Evolutionary conservation across 345 rosid genomes (phyloP), one percentile per base, ranked within the genome.

Genomic region (Melastoma malabathricum): DNA sequence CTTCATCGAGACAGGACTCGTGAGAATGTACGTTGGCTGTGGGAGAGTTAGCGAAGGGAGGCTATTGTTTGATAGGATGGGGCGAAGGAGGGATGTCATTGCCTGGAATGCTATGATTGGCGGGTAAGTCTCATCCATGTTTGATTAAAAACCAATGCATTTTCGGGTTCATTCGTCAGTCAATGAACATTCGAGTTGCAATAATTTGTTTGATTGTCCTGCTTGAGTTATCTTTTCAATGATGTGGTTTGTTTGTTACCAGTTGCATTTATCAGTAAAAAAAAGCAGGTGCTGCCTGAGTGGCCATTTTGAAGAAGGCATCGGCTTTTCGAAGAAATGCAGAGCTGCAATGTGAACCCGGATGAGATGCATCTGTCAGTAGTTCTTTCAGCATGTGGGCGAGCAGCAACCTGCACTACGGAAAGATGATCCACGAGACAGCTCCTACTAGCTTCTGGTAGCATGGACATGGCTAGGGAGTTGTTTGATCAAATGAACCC

Each of bases 291-390:
- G 72, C 64, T 74, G 70, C 43, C 72, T 68, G 46, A 55, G 13
- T 43, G 80, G 72, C 6, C 70, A 51, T 57, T 61, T 75, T 52
- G 70, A 75, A 31, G 75, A 75, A 52, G 85, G 69, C 5, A 59
- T 80, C 52, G 59, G 62, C 78, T 85, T 51, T 82, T 82, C 57
- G 90, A 85, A 60, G 85, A 76, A 68, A 82, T 85, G 87, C 71
- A 43, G 58, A 54, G 16, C 44, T 67, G 60, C 50, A 58, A 61
- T 59, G 64, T 82, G 44, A 48, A 67, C 64, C 81, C 75, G 3
- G 90, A 82, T 68, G 70, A 58, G 60, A 66, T 69, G 65, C 59
- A 76, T 45, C 78, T 82, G 44, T 76, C 83, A 6, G 78, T 68
- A 22, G 47, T 80, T 64, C 66, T 80, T 55, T 71, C 77, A 0